Evolutionary conservation across 768 basidiomycete genomes (phyloP).

Genomic region (Leccinum boreale): DNA sequence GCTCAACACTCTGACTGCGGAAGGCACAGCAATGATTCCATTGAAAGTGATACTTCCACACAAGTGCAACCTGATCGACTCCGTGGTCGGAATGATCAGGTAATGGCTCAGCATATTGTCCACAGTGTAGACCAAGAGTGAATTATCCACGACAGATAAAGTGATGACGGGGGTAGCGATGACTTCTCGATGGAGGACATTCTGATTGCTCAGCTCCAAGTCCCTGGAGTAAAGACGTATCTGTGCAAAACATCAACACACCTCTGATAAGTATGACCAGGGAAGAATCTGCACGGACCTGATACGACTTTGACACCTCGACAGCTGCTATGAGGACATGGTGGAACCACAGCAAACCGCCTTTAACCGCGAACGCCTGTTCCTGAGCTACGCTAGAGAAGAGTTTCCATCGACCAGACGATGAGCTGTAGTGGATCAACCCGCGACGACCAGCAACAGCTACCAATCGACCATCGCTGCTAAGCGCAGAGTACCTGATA

Average conservation of each 20-base stretch:
- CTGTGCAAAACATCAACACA: conserved; percentile 38
- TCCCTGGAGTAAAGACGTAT: conserved; percentile 94
- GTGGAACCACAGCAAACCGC: conserved; percentile 96
- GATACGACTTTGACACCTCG: conserved; percentile 75
- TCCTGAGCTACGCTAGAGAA: conserved; percentile 83
- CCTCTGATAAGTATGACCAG: neutral
- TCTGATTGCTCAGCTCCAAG: conserved; percentile 76
- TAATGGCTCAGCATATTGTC: conserved; percentile 95
- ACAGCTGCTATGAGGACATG: conserved; percentile 91
- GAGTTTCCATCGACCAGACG: conserved; percentile 92
- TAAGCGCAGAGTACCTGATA: conserved; percentile 86
- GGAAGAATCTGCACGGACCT: conserved; percentile 42
- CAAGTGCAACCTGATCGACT: conserved; percentile 79
- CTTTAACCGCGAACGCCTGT: conserved; percentile 80
- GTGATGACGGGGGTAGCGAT: conserved; percentile 78
- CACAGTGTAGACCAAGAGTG: conserved; percentile 87
- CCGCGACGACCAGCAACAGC: conserved; percentile 91
- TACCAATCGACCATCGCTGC: conserved; percentile 85
- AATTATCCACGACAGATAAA: conserved; percentile 91
- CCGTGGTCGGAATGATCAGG: conserved; percentile 79
- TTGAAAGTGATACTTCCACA: conserved; percentile 95
- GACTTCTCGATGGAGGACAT: conserved; percentile 77
- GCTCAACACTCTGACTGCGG: conserved; percentile 83
- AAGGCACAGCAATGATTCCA: conserved; percentile 83
- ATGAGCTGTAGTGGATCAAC: conserved; percentile 89